Base-by-base conservation (phyloP, 768 basidiomycete species). In the Hericium rajendrae region DNA sequence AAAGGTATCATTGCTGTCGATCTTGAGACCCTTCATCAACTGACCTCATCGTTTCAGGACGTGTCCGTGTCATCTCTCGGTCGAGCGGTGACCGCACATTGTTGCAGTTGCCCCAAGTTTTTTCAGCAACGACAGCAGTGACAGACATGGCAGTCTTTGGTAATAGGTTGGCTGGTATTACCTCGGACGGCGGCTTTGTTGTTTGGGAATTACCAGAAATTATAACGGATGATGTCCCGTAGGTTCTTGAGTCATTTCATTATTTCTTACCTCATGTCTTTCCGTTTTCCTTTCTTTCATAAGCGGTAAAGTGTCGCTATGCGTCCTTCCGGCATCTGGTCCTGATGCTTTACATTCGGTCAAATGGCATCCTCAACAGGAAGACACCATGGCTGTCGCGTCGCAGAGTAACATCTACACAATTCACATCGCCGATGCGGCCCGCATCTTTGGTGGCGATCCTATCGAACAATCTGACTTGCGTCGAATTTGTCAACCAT, bases 201-300 rank as follows among this genome's bases (percentile, higher is more conserved):
- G 85, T 92, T 6, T 92, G 91, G 91, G 87, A 92, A 67, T 67
- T 92, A 24, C 91, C 91, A 32, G 85, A 86, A 54, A 68, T 84
- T 54, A 89, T 93, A 67, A 89, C 84, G 12, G 91, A 93, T 65
- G 90, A 93, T 70, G 88, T 87, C 37, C 85, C 87, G 88, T 91
- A 72, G 67, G 88, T 81, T 26, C 55, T 48, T 48, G 38, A 32
- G 32, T 32, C 18, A 56, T 54, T 9, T 48, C 38, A 8, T 15
- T 13, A 37, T 53, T 39, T 5, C n/a, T 37, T 60, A 59, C 8
- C 55, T 32, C 32, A 41, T 38, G 9, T 58, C 18, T 26, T 56
- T 26, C 60, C 53, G 43, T 57, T 46, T 46, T 49, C 66, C 37
- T 26, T 26, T 26, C 26, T 26, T 26, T 26, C 26, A 26, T 26